These are phyloP conservation scores for Taiozyma sp. DNA, from an alignment of 1,139 yeast species.

Conservation along the genomic window DNA sequence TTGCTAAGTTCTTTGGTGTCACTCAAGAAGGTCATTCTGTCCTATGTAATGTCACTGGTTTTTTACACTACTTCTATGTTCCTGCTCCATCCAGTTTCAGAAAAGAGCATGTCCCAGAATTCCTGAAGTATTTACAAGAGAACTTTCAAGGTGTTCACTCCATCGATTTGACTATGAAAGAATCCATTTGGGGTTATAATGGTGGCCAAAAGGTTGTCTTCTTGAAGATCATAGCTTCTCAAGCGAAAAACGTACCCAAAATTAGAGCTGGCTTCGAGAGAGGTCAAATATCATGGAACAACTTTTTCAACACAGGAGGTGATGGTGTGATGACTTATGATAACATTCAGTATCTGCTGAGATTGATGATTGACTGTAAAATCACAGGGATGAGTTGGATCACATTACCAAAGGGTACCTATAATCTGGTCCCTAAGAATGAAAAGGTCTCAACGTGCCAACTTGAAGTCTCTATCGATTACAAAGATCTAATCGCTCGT, in stretches of 20 bases:
- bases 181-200: constrained; percentile 91
- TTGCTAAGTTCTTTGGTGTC: constrained; percentile 87
- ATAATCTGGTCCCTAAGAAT: constrained; percentile 38
- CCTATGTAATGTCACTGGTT: constrained; percentile 84
- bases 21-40: constrained; percentile 86
- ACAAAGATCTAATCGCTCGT: constrained; percentile 68
- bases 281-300: constrained; percentile 69
- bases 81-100: constrained; percentile 85
- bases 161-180: constrained; percentile 64
- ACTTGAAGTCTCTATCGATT: constrained; percentile 70
- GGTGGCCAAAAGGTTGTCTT: constrained; percentile 79
- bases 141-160: constrained; percentile 54
- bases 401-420: constrained; percentile 75
- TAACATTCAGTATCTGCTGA: constrained; percentile 77
- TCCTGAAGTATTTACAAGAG: constrained; percentile 45
- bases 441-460: constrained; percentile 72
- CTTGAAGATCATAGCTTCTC: constrained; percentile 64
- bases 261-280: constrained; percentile 78
- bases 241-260: constrained; percentile 61
- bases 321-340: constrained; percentile 71
- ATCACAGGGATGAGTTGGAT: constrained; percentile 98
- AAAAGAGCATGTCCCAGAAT: constrained; percentile 44
- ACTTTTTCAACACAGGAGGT: constrained; percentile 51
- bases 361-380: constrained; percentile 90
- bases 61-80: constrained; percentile 84